Percentiles rank a stretch among this genome's conserved stretches.
These are phyloP conservation scores for Neurospora sp. DNA, from an alignment of 495 filamentous ascomycete genomes.

Conservation along the genomic window DNA sequence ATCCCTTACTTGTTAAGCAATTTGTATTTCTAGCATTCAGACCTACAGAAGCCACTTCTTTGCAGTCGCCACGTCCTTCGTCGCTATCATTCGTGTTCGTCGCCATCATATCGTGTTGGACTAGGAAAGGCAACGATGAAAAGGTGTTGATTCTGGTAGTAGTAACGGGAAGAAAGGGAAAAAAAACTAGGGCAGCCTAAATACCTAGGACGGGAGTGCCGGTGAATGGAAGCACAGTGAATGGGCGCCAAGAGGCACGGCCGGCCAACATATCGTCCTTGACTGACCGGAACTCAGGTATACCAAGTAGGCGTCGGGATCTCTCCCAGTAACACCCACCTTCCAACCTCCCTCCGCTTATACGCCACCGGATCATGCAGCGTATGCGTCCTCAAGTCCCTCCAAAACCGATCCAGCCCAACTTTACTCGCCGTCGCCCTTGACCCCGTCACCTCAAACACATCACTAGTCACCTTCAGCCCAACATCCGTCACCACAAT, in stretches of 20 bases:
- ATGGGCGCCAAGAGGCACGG: too few relatives aligned
- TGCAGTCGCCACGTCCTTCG: not conserved
- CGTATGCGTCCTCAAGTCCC: slow-evolving; percentile 50
- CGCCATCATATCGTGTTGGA: too few relatives aligned
- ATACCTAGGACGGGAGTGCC: too few relatives aligned
- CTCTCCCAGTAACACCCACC: slow-evolving; percentile 42
- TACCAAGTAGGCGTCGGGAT: slow-evolving; percentile 50
- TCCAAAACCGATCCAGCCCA: slow-evolving; percentile 51
- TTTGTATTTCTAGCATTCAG: not conserved
- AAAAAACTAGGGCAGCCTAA: too few relatives aligned
- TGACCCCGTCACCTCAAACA: slow-evolving; percentile 51
- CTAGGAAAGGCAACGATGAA: too few relatives aligned
- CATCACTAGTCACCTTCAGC: slow-evolving; percentile 42
- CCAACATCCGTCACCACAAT: slow-evolving; percentile 48
- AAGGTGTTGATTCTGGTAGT: too few relatives aligned
- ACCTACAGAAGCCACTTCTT: not conserved
- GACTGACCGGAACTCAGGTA: slow-evolving; percentile 17
- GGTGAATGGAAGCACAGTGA: too few relatives aligned
- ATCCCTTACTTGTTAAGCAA: not conserved
- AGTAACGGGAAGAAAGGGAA: too few relatives aligned
- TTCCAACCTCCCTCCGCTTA: slow-evolving; percentile 48
- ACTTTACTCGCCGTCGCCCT: slow-evolving; percentile 43
- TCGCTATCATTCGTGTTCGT: too few relatives aligned
- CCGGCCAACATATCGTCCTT: too few relatives aligned
- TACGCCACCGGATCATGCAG: slow-evolving; percentile 55